A percentile compares a stretch with the other conserved stretches of the same genome.
Conservation (phyloP, 441 rosid genomes). For the Gossypium trilobum region DNA sequence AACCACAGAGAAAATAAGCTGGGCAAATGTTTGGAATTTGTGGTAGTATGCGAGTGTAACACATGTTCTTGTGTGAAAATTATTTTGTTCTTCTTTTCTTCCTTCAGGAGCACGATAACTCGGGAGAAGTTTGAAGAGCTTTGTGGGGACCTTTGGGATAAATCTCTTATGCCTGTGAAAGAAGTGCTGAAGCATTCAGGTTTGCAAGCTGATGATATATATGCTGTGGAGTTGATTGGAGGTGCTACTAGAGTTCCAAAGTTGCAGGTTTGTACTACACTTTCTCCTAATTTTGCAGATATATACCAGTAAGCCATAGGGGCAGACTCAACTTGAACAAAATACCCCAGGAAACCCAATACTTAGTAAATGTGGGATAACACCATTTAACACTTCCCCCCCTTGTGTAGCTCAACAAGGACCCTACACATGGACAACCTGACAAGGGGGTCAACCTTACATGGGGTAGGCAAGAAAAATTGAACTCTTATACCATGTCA, state of each 20-base stretch:
- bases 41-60: background rate
- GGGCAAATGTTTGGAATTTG: background rate
- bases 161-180: conserved; percentile 61
- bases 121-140: conserved; percentile 95
- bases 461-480: no score
- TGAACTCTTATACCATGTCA: no score
- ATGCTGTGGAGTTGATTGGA: conserved; percentile 86
- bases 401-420: no score
- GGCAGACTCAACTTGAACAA: background rate
- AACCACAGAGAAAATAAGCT: background rate
- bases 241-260: conserved; percentile 97
- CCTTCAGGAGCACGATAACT: conserved; percentile 71
- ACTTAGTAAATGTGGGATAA: background rate
- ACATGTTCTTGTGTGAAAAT: background rate
- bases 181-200: conserved; percentile 73
- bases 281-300: conserved; percentile 10
- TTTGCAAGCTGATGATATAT: conserved; percentile 56
- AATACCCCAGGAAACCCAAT: background rate
- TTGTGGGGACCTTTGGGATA: conserved; percentile 85
- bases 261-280: conserved; percentile 60
- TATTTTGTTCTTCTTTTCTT: background rate
- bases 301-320: background rate
- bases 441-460: no score
- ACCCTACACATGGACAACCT: no score
- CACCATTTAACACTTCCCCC: no score